Evolutionary conservation across 202 grass and related monocot genomes (phyloP), one percentile per base, ranked within the genome.

Genomic region (Setaria italica): DNA sequence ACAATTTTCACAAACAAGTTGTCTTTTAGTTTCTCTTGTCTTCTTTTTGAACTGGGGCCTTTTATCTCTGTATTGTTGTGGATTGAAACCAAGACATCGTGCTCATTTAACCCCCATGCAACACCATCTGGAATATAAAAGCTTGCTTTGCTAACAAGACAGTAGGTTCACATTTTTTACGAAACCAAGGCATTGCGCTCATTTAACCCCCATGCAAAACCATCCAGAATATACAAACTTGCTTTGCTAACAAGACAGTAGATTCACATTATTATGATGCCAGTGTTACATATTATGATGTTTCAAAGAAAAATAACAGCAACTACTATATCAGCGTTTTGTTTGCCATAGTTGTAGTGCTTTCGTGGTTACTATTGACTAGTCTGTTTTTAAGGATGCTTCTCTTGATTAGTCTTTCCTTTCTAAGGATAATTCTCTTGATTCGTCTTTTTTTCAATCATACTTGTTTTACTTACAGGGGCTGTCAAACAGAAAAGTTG

Each of bases 401-500:
- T 70, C 11, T 74, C 21, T 57, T 76, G 35, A 59, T 75, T 86
- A 65, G 55, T 82, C n/a, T 37, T 67, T 17, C 37, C 8, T 62
- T 29, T 10, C 10, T 41, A 32, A 13, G 49, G 15, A 80, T 84
- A 11, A 3, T 54, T 70, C 11, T 74, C 21, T 57, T 67, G 35
- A 59, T 71, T 86, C 66, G 48, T 82, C n/a, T 37, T 39, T 17
- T 19, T 62, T 12, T 3, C 11, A 62, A 32, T 12, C 25, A 30
- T 32, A 32, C 25, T 62, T 77, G 9, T 82, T 62, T 78, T 83
- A 59, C 67, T 64, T 86, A 76, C 82, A 99, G 96, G 96, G 96
- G 21, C 82, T 99, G 6, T 84, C 96, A 85, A 99, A 99, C 34
- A 96, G 93, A 90, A 99, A 94, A 94, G 82, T 96, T 72, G 96